Evolutionary conservation across 495 filamentous ascomycete genomes (phyloP).

Genomic region (Thozetella sp.): DNA sequence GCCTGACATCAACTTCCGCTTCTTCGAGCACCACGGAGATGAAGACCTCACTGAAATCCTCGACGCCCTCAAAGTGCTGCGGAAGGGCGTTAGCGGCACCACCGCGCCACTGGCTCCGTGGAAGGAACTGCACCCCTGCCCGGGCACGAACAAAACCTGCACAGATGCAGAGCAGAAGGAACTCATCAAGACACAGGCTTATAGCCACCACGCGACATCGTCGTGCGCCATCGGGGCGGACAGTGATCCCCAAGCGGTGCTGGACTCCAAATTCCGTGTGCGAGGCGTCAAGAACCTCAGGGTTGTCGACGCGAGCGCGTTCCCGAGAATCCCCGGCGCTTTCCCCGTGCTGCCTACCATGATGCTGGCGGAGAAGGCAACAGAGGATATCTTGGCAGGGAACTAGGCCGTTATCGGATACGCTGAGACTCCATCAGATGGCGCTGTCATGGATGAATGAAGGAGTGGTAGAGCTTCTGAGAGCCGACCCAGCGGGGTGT

Average conservation of each 20-base stretch:
- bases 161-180: conserved; percentile 37
- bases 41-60: conserved; percentile 49
- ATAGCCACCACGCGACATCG: conserved; percentile 52
- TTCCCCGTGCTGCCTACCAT: conserved; percentile 63
- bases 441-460: neutral
- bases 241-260: conserved; percentile 46
- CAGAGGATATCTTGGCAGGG: conserved; percentile 49
- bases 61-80: conserved; percentile 49
- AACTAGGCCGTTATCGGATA: neutral
- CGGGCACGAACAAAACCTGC: conserved; percentile 29
- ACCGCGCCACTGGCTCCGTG: conserved; percentile 35
- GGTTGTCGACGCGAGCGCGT: conserved; percentile 58
- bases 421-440: neutral
- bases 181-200: conserved; percentile 48
- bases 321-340: conserved; percentile 57
- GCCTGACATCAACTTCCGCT: conserved; percentile 59
- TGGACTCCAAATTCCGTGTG: conserved; percentile 54
- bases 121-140: conserved; percentile 42
- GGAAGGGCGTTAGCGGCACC: conserved; percentile 35
- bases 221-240: conserved; percentile 51
- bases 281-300: conserved; percentile 46
- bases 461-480: neutral
- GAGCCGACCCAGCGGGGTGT: too few species aligned
- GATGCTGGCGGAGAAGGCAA: conserved; percentile 66
- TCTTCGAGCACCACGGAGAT: conserved; percentile 44